phyloP scores from a whole-genome alignment of 179 eudicot genomes.

The Patellifolia procumbens region DNA sequence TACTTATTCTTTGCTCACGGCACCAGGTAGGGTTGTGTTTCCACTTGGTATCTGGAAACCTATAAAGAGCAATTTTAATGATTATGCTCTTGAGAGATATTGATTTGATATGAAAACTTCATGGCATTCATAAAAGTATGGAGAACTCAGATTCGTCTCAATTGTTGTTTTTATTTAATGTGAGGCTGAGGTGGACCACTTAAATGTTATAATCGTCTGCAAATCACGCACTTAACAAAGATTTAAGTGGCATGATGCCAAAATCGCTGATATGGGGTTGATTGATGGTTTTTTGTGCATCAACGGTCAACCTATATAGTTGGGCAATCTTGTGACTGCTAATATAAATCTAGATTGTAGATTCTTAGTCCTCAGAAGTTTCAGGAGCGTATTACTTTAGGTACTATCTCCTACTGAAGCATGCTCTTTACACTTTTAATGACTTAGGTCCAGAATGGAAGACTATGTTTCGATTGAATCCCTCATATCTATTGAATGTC shows the following conservation, averaged over 20 bases:
- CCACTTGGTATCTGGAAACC: background rate
- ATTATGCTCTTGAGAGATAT: background rate
- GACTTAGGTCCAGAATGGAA: background rate
- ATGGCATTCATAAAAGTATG: background rate
- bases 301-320: background rate
- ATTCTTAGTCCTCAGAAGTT: background rate
- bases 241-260: background rate
- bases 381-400: background rate
- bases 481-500: background rate
- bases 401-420: background rate
- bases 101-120: background rate
- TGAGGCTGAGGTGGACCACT: background rate
- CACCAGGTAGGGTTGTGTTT: background rate
- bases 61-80: background rate
- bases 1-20: background rate
- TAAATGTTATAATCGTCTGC: too few species aligned
- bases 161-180: background rate
- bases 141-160: background rate
- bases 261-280: background rate
- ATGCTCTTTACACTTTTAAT: background rate
- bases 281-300: background rate
- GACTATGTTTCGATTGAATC: background rate
- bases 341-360: background rate
- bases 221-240: too few species aligned
- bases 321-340: background rate